Evolutionary conservation across 352 stramenopile species (phyloP), one percentile per base, ranked within the genome.

Genomic region (Phytophthora foliorum): DNA sequence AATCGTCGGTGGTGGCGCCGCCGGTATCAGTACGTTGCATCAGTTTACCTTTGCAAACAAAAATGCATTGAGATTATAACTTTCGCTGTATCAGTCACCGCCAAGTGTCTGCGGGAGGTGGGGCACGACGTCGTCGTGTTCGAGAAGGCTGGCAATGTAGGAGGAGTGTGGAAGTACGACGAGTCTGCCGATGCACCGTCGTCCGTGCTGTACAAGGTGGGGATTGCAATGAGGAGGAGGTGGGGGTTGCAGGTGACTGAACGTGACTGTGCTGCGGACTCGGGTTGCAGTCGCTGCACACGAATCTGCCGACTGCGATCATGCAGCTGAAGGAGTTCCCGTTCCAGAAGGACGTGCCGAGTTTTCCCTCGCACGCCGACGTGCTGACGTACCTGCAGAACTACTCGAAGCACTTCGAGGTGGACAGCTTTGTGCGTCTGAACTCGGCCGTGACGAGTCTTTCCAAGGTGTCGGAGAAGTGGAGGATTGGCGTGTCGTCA

Each of bases 111-210:
- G 46, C 81, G 84, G 5, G 87, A 85, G 0, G 85, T 81, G 9
- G 84, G 86, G 3, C 86, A 92, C 49, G 64, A 84, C 1, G 83
- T 95, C 25, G 70, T 92, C 25, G 77, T 93, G 48, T 92, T 93
- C 48, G 87, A 95, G 56, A 91, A 91, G 63, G 60, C 83, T 31
- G 73, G 55, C 2, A 58, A 80, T 44, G 67, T 88, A n/a, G 87
- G 87, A 5, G 87, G 87, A 19, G 77, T 95, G n/a, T 95, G 87
- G 87, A 91, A 87, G 34, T 95, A 92, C 67, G 77, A 90, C 44
- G 80, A 84, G 6, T 59, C 72, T 3, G 51, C 65, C 1, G 72
- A 91, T 45, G 72, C 87, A 11, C 41, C 45, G n/a, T 83, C 72
- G 6, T 80, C 75, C 2, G 57, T 91, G 59, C 61, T 95, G 57